These are phyloP conservation scores for Laburnicola sp. DNA, from an alignment of 2,329 filamentous ascomycete species.

Conservation along the genomic window DNA sequence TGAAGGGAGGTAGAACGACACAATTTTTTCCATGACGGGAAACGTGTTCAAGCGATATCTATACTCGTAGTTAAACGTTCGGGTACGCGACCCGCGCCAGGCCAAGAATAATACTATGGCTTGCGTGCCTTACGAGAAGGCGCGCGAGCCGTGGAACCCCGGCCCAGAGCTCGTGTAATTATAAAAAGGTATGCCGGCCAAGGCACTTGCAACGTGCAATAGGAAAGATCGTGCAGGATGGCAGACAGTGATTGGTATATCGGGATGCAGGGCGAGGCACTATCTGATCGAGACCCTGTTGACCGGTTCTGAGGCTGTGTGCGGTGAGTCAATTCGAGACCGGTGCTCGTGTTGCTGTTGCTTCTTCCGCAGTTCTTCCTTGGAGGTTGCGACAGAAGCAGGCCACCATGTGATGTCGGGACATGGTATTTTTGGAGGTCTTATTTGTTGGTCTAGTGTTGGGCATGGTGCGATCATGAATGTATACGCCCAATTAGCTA, in stretches of 20 bases:
- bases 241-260: not conserved
- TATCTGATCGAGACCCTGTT: not conserved
- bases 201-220: constrained; percentile 1
- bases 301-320: constrained; percentile 4
- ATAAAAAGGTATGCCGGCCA: not conserved
- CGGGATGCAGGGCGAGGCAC: constrained; percentile 1
- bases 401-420: not conserved
- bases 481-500: too few species aligned
- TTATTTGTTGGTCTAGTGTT: not conserved
- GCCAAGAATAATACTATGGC: too few species aligned
- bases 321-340: constrained; percentile 8
- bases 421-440: constrained; percentile 6
- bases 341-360: constrained; percentile 2
- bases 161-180: not conserved
- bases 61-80: not conserved
- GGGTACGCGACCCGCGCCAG: too few species aligned
- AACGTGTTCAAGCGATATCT: constrained; percentile 2
- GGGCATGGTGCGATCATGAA: too few species aligned
- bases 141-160: not conserved
- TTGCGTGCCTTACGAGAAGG: not conserved
- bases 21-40: not conserved
- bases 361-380: not conserved
- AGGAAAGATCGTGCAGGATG: not conserved
- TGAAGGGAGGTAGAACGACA: too few species aligned
- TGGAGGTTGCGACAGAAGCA: not conserved